Evolutionary conservation across 139 green algal species (phyloP).

Genomic region (Tetradesmus obliquus): DNA sequence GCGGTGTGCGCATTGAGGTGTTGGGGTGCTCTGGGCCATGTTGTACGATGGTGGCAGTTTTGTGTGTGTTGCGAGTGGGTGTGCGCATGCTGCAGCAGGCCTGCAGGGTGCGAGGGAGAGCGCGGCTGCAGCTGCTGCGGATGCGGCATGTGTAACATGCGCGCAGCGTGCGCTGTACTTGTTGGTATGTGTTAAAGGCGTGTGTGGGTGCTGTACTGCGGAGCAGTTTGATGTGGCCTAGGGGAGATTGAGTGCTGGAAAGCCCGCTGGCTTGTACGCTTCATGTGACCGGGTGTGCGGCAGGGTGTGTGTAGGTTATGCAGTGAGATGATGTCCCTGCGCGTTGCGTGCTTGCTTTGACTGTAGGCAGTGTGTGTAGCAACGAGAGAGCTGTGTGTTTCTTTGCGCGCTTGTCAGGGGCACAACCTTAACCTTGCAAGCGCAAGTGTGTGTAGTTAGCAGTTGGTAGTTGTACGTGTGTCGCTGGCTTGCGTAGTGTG

Average conservation of each 20-base stretch:
- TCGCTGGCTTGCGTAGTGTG: not conserved
- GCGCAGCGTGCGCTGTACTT: not conserved
- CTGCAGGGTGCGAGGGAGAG: not conserved
- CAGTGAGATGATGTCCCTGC: not conserved
- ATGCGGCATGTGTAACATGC: not conserved
- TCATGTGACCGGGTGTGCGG: not conserved
- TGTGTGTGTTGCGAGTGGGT: not conserved
- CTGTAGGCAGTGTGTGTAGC: not conserved
- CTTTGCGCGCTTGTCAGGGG: not conserved
- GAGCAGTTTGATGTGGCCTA: no score
- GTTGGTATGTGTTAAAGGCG: no score
- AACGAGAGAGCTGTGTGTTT: not conserved
- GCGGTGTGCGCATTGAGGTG: no score
- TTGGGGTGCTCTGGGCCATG: no score
- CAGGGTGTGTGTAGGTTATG: not conserved
- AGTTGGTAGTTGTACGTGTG: not conserved
- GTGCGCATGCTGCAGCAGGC: not conserved
- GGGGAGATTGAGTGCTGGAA: not conserved
- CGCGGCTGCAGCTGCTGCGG: not conserved
- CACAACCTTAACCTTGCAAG: not conserved
- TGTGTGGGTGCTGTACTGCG: not conserved
- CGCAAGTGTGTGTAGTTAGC: not conserved
- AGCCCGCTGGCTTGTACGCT: not conserved
- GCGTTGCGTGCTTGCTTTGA: not conserved
- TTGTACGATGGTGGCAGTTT: no score